A percentile compares a stretch with the other conserved stretches of the same genome.
These are phyloP conservation scores for Scheffersomyces ergatensis DNA, from an alignment of 805 yeast species.

Conservation along the genomic window DNA sequence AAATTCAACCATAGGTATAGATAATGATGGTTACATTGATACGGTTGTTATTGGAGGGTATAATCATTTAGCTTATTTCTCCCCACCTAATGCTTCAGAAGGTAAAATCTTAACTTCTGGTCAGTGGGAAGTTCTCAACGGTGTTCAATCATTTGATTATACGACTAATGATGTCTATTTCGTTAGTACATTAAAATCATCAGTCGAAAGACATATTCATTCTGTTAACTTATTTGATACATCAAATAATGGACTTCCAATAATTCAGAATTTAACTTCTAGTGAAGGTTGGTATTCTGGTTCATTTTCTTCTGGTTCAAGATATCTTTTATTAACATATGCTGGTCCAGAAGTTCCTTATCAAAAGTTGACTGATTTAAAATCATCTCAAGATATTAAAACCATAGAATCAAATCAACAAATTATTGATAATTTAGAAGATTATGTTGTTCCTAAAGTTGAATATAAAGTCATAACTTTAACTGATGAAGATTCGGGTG, in stretches of 20 bases:
- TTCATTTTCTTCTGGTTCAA: conserved; percentile 76
- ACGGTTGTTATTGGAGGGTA: conserved; percentile 58
- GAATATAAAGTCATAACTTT: conserved; percentile 53
- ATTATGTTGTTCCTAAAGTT: conserved; percentile 58
- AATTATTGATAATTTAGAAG: conserved; percentile 33
- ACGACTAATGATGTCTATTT: conserved; percentile 53
- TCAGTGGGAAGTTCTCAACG: conserved; percentile 81
- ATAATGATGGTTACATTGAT: conserved; percentile 73
- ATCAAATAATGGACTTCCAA: conserved; percentile 40
- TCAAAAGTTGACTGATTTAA: conserved; percentile 61
- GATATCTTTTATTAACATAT: conserved; percentile 69
- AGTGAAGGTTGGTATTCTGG: conserved; percentile 66
- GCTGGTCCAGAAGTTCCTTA: conserved; percentile 78
- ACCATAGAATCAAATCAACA: conserved; percentile 47
- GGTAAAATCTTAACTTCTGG: conserved; percentile 64
- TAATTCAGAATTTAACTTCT: conserved; percentile 36
- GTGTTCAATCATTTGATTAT: conserved; percentile 58
- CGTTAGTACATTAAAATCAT: conserved; percentile 70
- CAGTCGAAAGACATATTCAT: conserved; percentile 83
- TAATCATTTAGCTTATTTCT: conserved; percentile 80
- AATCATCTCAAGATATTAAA: conserved; percentile 28
- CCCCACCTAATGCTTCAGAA: conserved; percentile 53
- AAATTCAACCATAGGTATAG: conserved; percentile 30
- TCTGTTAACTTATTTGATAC: conserved; percentile 52
- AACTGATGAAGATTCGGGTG: conserved; percentile 43